Percentiles rank a stretch among this genome's conserved stretches.
Conservation (phyloP, 139 green algal genomes). For the Microglena sp. region DNA sequence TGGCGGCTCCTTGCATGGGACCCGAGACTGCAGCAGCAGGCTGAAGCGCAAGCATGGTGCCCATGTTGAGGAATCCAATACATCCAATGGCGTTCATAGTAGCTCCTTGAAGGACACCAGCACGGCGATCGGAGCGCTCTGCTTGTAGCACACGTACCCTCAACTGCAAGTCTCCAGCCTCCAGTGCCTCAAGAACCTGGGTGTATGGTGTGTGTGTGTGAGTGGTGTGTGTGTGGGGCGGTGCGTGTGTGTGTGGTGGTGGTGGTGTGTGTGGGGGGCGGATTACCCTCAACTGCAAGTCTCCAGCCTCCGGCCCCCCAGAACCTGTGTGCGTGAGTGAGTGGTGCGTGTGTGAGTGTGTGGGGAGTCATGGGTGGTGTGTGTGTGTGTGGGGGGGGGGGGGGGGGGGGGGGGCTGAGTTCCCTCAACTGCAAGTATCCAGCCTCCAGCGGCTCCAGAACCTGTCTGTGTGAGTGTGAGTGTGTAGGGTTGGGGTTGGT, state of each 20-base stretch:
- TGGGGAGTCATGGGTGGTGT: too few relatives aligned
- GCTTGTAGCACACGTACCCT: conserved; percentile 56
- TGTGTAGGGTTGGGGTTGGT: too few relatives aligned
- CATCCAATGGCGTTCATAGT: conserved; percentile 51
- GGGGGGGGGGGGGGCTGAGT: too few relatives aligned
- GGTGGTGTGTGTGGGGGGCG: too few relatives aligned
- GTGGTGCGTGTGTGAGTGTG: too few relatives aligned
- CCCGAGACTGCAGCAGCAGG: conserved; percentile 14
- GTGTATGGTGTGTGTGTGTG: too few relatives aligned
- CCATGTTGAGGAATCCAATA: conserved; percentile 58
- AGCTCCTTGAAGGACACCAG: conserved; percentile 46
- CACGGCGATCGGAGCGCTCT: conserved; percentile 51
- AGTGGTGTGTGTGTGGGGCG: too few relatives aligned
- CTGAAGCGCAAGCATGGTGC: conserved; percentile 43
- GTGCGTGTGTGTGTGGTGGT: too few relatives aligned
- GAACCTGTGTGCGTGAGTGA: too few relatives aligned
- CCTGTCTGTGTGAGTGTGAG: too few relatives aligned
- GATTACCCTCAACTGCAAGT: conserved; percentile 59
- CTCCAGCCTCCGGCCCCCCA: conserved; percentile 45
- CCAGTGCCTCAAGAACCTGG: conserved; percentile 38
- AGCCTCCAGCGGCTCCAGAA: too few relatives aligned
- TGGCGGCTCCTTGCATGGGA: conserved; percentile 14
- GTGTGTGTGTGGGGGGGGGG: too few relatives aligned
- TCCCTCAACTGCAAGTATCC: conserved; percentile 61
- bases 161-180: conserved; percentile 63